Percentiles rank a stretch among this genome's conserved stretches.
These are phyloP conservation scores for Sugiyamaella valdiviana DNA, from an alignment of 805 yeast genomes.

Conservation along the genomic window DNA sequence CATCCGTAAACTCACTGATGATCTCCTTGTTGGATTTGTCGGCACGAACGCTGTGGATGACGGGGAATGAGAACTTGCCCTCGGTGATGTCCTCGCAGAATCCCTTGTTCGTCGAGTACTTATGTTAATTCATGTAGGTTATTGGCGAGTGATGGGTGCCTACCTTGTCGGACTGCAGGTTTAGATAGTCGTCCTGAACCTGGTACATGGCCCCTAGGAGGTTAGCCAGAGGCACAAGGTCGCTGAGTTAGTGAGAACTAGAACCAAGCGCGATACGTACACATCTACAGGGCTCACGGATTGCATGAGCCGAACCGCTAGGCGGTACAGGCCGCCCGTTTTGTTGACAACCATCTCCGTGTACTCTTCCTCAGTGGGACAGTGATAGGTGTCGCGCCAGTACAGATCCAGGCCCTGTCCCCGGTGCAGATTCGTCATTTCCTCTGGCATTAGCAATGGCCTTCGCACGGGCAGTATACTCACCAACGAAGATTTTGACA, in stretches of 20 bases:
- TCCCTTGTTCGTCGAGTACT: conserved; percentile 59
- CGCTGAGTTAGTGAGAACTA: conserved; percentile 5
- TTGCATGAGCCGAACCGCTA: conserved; percentile 63
- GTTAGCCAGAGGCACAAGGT: conserved; percentile 59
- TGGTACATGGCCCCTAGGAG: conserved; percentile 79
- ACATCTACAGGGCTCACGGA: conserved; percentile 21
- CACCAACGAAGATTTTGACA: conserved; percentile 14
- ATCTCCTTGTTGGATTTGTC: conserved; percentile 38
- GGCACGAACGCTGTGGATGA: conserved; percentile 54
- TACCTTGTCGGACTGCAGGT: conserved; percentile 45
- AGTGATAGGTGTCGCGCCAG: conserved; percentile 66
- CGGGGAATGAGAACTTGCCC: conserved; percentile 84
- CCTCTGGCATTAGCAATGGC: conserved; percentile 41
- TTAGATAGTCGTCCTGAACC: conserved; percentile 76
- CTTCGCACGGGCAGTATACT: not conserved
- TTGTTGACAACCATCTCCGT: conserved; percentile 76
- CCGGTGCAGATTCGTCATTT: conserved; percentile 71
- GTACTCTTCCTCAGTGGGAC: conserved; percentile 62
- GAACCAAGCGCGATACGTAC: conserved; percentile 8
- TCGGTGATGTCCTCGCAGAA: conserved; percentile 81
- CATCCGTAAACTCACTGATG: conserved; percentile 23
- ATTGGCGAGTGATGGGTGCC: not conserved
- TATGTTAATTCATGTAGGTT: not conserved
- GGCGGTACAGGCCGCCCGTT: conserved; percentile 82
- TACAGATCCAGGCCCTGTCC: conserved; percentile 88